These are phyloP conservation scores for Fraxinus paxiana DNA, from an alignment of 305 asterid species.

Conservation along the genomic window DNA sequence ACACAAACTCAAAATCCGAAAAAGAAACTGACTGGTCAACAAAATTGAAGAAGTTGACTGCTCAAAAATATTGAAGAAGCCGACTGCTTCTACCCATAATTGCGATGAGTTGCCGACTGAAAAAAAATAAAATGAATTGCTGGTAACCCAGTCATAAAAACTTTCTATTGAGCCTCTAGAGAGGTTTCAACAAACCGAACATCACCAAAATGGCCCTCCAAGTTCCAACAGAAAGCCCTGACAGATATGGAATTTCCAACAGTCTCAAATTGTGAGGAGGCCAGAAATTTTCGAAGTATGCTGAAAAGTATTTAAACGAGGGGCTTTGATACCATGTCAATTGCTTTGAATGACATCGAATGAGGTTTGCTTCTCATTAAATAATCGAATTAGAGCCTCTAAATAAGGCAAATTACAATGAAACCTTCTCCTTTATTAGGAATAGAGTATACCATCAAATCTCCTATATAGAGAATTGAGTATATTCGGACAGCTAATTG, in stretches of 20 bases:
- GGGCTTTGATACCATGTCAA: neutral
- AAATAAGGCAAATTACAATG: neutral
- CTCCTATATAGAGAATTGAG: neutral
- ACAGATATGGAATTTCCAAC: neutral
- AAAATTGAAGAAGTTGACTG: neutral
- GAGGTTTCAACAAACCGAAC: neutral
- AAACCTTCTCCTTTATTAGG: neutral
- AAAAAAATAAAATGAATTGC: neutral
- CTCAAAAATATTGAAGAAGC: neutral
- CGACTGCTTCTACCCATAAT: neutral
- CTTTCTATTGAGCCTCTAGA: neutral
- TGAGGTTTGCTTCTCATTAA: neutral
- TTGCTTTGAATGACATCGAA: neutral
- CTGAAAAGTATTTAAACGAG: neutral
- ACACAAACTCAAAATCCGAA: neutral
- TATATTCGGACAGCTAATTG: neutral
- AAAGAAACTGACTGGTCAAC: neutral
- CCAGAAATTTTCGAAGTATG: neutral
- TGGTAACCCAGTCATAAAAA: neutral
- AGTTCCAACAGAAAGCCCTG: neutral
- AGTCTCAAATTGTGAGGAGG: neutral
- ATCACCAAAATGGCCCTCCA: neutral
- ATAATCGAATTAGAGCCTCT: neutral
- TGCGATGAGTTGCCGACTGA: neutral
- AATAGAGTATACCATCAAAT: neutral